Percentiles rank a stretch among this genome's conserved stretches.
phyloP scores from a whole-genome alignment of 2,329 filamentous ascomycete genomes.

The Bipolaris victoriae region DNA sequence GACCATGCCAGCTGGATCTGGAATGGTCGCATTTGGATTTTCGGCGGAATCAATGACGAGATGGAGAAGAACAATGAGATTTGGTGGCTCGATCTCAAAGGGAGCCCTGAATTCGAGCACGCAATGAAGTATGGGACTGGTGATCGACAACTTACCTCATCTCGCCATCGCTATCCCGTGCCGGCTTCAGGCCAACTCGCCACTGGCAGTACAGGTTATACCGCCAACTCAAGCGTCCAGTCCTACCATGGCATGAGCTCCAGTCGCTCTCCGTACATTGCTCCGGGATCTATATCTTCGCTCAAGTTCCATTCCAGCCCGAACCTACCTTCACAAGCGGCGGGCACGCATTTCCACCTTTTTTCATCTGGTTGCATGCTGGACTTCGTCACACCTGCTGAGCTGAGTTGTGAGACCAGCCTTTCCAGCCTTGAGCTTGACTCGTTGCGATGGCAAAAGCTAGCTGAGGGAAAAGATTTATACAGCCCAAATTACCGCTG shows the following conservation, averaged over 20 bases:
- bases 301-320: conserved; percentile 88
- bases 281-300: conserved; percentile 87
- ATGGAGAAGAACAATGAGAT: conserved; percentile 97
- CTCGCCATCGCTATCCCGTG: conserved; percentile 40
- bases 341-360: conserved; percentile 92
- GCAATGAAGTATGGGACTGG: conserved; percentile 64
- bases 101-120: conserved; percentile 81
- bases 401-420: conserved; percentile 89
- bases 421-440: conserved; percentile 87
- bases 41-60: conserved; percentile 90
- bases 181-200: conserved; percentile 41
- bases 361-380: conserved; percentile 92
- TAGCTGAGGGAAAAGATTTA: conserved; percentile 92
- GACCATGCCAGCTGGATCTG: conserved; percentile 96
- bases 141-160: conserved; percentile 48
- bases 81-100: conserved; percentile 96
- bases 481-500: conserved; percentile 92
- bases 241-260: conserved; percentile 55
- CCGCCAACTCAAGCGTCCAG: conserved; percentile 73
- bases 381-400: conserved; percentile 91
- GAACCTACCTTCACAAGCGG: conserved; percentile 84
- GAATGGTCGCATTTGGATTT: conserved; percentile 92
- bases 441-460: conserved; percentile 88
- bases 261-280: conserved; percentile 56
- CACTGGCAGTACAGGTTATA: conserved; percentile 62